Base-by-base conservation (phyloP, 805 yeast genomes). In the Ogataea nakhonphanomensis region DNA sequence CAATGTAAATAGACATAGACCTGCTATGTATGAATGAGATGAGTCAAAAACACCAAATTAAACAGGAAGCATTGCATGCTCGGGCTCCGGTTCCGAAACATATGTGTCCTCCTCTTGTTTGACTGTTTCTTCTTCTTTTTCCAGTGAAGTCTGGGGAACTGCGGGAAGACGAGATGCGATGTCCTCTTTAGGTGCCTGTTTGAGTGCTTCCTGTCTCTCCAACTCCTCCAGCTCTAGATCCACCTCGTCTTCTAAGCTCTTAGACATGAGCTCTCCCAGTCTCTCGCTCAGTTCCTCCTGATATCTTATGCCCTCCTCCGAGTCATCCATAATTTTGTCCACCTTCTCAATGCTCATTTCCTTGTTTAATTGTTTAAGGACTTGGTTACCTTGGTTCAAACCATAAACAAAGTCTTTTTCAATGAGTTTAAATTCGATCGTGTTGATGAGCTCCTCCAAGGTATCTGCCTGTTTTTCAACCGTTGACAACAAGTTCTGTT, bases 401-500 rank as follows among this genome's bases (percentile, higher is more conserved):
- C 97, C 96, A 43, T 74, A 74, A 3, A 90, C 50, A 30, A 93
- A 89, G 53, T 89, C 95, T 47, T 79, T 78, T 58, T 93, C 98
- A 24, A 93, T 80, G 43, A 87, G 65, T 54, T 95, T 91, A 65
- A 88, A 89, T 62, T 93, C 98, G 26, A 93, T 84, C 8, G 81
- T 81, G 15, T 79, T 74, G 7, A 87, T 83, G 59, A 93, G 73
- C 44, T 78, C 74, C 59, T 91, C 97, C 26, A 93, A 62, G 27
- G 84, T 83, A 41, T 80, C 82, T 23, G 90, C 67, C 62, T 93
- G 99, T 30, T 74, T 78, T 27, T 80, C 83, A 0, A 95, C 83
- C 49, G 81, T 82, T 17, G 66, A 65, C 2, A 91, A 65, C n/a
- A 84, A 64, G 26, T 76, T 72, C 50, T 84, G 79, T 61, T 93